phyloP scores from a whole-genome alignment of 2,329 filamentous ascomycete species.

The Aciculosporium take region DNA sequence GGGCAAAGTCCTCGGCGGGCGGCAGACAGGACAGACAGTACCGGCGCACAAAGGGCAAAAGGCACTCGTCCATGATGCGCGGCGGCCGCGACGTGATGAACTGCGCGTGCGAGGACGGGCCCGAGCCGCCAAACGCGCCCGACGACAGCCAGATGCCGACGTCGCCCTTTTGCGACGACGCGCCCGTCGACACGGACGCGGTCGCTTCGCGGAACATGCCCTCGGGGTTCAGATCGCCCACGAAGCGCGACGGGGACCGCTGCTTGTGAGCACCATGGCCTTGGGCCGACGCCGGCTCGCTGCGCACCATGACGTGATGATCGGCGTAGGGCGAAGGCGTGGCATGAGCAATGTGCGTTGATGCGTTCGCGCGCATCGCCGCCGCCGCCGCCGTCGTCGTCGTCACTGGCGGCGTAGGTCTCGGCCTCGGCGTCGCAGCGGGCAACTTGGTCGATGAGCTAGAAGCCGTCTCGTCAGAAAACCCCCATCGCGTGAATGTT shows the following conservation, averaged over 20 bases:
- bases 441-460: constrained; percentile 1
- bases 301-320: neutral
- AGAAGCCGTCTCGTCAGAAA: neutral
- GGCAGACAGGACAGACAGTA: constrained; percentile 35
- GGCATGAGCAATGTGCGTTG: neutral
- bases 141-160: constrained; percentile 41
- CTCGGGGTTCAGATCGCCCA: constrained; percentile 46
- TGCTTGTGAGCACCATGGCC: constrained; percentile 2
- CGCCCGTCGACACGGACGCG: constrained; percentile 17
- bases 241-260: constrained; percentile 32
- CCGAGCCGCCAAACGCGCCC: constrained; percentile 10
- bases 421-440: constrained; percentile 1
- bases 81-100: constrained; percentile 25
- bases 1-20: constrained; percentile 29
- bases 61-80: constrained; percentile 24
- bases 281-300: neutral
- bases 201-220: constrained; percentile 44
- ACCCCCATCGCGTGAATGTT: too few species aligned
- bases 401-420: neutral
- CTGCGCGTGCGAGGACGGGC: constrained; percentile 22
- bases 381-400: neutral
- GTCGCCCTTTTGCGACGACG: constrained; percentile 33
- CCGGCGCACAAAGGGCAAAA: constrained; percentile 28
- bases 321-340: neutral
- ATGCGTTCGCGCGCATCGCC: constrained; percentile 1